Evolutionary conservation across 495 filamentous ascomycete species (phyloP), one percentile per base, ranked within the genome.

Genomic region (Trichoderma gamsii): DNA sequence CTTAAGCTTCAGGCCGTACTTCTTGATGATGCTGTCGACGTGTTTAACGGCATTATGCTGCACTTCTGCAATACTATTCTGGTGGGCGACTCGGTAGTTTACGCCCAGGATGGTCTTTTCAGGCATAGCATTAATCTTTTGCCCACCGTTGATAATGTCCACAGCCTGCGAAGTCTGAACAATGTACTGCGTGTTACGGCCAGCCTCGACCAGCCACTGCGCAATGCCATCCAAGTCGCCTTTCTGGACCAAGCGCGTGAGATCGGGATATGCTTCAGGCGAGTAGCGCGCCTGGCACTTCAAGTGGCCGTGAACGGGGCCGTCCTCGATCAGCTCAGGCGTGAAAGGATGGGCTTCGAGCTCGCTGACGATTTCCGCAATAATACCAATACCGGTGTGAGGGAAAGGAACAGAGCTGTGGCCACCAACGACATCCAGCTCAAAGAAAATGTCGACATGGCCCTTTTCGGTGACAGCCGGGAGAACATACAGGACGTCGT

Each of bases 401-500:
- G 83, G 77, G 0, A 87, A 84, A 0, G 89, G 89, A 46, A 90
- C 77, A 1, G 87, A 89, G 16, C 86, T 88, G 70, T 92, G 89
- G 21, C 89, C 89, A 15, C 89, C 89, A 0, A 82, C 81, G 65
- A 86, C 85, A 41, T 85, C 81, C 23, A 92, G 80, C 0, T 84
- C 83, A 70, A 91, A 80, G 66, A 84, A 76, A 1, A 90, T 78
- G 66, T 90, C 84, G 9, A 85, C 76, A 67, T 83, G 82, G 2
- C 89, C 89, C 75, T 92, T 91, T 73, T 92, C 89, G 12, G 83
- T 87, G 1, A 90, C 85, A 13, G 82, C 88, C 0, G 88, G 87
- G 32, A 86, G 77, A 4, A 88, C 88, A 67, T 90, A 91, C 25
- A 84, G 75, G 16, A 84, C 78, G 9, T 65, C 23, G 16, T 82